A percentile compares a stretch with the other conserved stretches of the same genome.
phyloP scores from a whole-genome alignment of 164 flowering plant genomes.

The Vitis labrusca region DNA sequence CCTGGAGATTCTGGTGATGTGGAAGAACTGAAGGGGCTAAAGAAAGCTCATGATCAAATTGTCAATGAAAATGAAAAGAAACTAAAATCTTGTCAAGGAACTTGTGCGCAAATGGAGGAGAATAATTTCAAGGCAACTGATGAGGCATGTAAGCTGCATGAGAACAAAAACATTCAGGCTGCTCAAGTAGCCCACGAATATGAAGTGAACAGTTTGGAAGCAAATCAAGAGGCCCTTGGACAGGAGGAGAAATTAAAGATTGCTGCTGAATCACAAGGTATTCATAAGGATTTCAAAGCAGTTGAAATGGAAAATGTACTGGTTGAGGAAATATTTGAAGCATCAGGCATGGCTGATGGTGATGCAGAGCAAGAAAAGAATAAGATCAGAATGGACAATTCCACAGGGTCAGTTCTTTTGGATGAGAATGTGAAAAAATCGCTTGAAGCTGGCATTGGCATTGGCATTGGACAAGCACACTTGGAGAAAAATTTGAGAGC shows the following conservation, averaged over 20 bases:
- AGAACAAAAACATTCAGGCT: constrained; percentile 5
- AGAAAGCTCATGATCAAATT: neutral
- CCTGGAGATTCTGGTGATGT: neutral
- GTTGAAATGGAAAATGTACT: constrained; percentile 7
- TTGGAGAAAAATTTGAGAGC: constrained; percentile 11
- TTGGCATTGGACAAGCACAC: constrained; percentile 6
- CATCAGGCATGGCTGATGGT: constrained; percentile 9
- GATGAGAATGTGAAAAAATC: constrained; percentile 19
- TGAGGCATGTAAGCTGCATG: constrained; percentile 13
- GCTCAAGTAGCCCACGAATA: neutral
- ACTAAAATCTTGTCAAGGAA: constrained; percentile 7
- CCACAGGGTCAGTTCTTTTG: constrained; percentile 7
- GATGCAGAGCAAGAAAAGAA: constrained; percentile 10
- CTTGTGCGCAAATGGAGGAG: constrained; percentile 5
- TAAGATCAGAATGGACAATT: constrained; percentile 13
- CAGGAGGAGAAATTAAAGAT: constrained; percentile 19
- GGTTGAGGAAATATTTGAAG: constrained; percentile 8
- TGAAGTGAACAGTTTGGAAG: constrained; percentile 10
- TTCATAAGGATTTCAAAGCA: constrained; percentile 12
- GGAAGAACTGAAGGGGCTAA: constrained; percentile 10
- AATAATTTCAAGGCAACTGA: constrained; percentile 10
- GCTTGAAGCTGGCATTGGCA: constrained; percentile 15
- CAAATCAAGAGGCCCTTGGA: constrained; percentile 7
- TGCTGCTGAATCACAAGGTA: constrained; percentile 1
- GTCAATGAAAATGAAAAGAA: constrained; percentile 10